phyloP scores from a whole-genome alignment of 257 asterid species.

The Striga asiatica region DNA sequence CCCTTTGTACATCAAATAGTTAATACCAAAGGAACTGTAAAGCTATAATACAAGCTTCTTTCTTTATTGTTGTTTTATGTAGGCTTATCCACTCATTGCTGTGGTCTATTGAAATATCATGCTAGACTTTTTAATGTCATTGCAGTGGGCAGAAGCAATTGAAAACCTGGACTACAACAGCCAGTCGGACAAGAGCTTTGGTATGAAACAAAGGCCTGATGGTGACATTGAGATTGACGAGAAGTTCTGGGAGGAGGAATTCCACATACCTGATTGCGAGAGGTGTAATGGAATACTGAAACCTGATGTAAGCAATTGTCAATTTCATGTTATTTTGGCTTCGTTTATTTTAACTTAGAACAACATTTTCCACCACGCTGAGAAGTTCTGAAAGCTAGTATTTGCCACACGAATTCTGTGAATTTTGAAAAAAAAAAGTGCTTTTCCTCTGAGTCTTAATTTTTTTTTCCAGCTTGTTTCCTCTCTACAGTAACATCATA shows the following conservation, averaged over 20 bases:
- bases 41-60: neutral
- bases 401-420: neutral
- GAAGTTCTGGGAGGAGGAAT: constrained; percentile 96
- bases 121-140: constrained; percentile 7
- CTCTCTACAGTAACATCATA: neutral
- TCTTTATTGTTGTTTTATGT: constrained; percentile 1
- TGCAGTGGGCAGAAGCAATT: constrained; percentile 98
- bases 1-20: neutral
- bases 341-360: neutral
- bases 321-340: neutral
- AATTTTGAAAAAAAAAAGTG: neutral
- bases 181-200: constrained; percentile 82
- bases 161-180: constrained; percentile 87
- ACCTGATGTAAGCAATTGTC: constrained; percentile 69
- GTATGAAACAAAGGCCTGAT: constrained; percentile 94
- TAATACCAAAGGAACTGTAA: neutral
- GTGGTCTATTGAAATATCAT: constrained; percentile 9
- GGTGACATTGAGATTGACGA: constrained; percentile 97
- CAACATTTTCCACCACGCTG: no score
- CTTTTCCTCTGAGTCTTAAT: neutral
- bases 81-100: neutral
- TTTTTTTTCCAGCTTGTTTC: neutral
- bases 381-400: neutral
- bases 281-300: constrained; percentile 66
- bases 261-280: constrained; percentile 63